Evolutionary conservation across 2,329 filamentous ascomycete genomes (phyloP).

Genomic region (Pseudogymnoascus sp.): DNA sequence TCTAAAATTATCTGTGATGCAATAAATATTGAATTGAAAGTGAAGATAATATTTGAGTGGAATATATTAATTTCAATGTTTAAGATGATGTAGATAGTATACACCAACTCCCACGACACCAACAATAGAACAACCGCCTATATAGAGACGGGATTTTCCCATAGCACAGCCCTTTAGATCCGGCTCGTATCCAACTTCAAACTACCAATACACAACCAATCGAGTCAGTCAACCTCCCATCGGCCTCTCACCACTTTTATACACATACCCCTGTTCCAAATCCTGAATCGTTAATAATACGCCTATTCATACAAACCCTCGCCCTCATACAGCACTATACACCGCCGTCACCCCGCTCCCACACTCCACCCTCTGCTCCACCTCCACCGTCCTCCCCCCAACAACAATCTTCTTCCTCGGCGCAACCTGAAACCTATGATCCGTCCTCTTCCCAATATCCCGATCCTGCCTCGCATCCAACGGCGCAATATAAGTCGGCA

Average conservation of each 20-base stretch:
- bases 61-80: not conserved
- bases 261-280: not conserved
- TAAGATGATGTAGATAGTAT: not conserved
- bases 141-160: not conserved
- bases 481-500: conserved; percentile 72
- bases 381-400: conserved; percentile 60
- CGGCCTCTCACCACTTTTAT: not conserved
- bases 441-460: conserved; percentile 55
- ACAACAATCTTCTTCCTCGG: conserved; percentile 65
- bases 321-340: conserved; percentile 39
- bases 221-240: not conserved
- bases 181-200: not conserved
- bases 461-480: conserved; percentile 60
- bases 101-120: not conserved
- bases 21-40: not conserved
- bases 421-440: conserved; percentile 73
- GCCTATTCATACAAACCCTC: not conserved
- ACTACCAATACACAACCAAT: not conserved
- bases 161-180: not conserved
- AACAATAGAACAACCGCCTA: no score
- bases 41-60: not conserved
- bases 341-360: conserved; percentile 75
- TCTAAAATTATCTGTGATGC: not conserved
- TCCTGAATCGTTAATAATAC: not conserved
- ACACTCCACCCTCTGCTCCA: conserved; percentile 86